A percentile compares a stretch with the other conserved stretches of the same genome.
Evolutionary conservation across 306 rosid genomes (phyloP).

Genomic region (Alnus rubra): DNA sequence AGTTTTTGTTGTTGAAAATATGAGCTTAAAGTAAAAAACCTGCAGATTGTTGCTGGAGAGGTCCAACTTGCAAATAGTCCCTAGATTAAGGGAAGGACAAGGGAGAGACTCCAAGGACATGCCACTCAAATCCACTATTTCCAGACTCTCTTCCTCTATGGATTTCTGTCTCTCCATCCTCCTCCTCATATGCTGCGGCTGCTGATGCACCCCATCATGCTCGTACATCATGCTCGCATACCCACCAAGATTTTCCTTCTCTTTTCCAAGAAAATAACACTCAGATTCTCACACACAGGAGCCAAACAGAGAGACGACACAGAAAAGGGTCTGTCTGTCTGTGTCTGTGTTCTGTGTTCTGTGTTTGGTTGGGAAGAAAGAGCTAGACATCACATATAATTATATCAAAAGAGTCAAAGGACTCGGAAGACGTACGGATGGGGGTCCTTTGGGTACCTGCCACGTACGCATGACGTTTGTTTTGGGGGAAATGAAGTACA

Average conservation of each 20-base stretch:
- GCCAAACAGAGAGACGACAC: not conserved
- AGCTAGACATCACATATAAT: not conserved
- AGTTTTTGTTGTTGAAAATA: not conserved
- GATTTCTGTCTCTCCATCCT: conserved; percentile 26
- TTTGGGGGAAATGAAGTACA: conserved; percentile 28
- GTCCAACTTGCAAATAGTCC: conserved; percentile 67
- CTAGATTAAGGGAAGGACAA: conserved; percentile 63
- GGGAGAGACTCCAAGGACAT: conserved; percentile 74
- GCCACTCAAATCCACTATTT: conserved; percentile 79
- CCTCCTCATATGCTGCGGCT: conserved; percentile 24
- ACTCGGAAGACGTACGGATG: conserved; percentile 35
- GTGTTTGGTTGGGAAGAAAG: conserved; percentile 20
- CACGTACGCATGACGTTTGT: conserved; percentile 34
- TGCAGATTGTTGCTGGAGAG: conserved; percentile 93
- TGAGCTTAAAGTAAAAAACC: conserved; percentile 31
- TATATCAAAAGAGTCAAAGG: not conserved
- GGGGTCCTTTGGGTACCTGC: not conserved
- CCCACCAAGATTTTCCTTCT: not conserved
- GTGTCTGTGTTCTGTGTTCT: not conserved
- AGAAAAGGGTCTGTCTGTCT: not conserved
- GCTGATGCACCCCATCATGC: not conserved
- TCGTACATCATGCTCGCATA: conserved; percentile 55
- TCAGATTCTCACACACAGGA: not conserved
- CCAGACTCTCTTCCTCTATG: conserved; percentile 49
- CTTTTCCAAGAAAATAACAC: not conserved